Evolutionary conservation across 441 rosid genomes (phyloP).

Genomic region (Populus hybrid): DNA sequence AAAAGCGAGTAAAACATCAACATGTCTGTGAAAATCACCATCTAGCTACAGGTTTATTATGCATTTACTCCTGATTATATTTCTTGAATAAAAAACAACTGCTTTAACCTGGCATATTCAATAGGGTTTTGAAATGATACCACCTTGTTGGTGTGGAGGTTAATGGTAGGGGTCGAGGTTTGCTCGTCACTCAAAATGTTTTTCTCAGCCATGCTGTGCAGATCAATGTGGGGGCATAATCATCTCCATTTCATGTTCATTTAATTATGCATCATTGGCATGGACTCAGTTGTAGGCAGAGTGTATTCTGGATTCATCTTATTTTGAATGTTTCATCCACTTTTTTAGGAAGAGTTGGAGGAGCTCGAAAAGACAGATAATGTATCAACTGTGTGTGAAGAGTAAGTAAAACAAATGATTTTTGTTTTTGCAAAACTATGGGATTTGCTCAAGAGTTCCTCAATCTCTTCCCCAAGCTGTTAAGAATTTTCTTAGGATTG

Average conservation of each 20-base stretch:
- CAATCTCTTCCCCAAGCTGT: background rate
- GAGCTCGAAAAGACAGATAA: slow-evolving; percentile 50
- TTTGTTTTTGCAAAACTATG: background rate
- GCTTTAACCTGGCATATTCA: background rate
- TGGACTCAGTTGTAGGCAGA: slow-evolving; percentile 10
- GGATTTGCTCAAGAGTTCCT: background rate
- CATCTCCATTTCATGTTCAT: background rate
- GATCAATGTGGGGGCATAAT: background rate
- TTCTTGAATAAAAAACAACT: background rate
- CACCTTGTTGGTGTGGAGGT: background rate
- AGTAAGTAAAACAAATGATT: slow-evolving; percentile 45
- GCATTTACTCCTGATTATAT: background rate
- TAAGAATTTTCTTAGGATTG: slow-evolving; percentile 10
- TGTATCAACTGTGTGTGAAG: slow-evolving; percentile 53
- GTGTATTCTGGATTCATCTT: background rate
- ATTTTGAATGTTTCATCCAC: slow-evolving; percentile 4
- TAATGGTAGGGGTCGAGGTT: background rate
- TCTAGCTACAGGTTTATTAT: background rate
- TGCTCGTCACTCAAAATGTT: background rate
- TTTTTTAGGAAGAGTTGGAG: slow-evolving; percentile 65
- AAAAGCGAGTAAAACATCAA: background rate
- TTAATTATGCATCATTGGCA: background rate
- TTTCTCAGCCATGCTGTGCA: background rate
- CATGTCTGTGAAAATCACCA: background rate
- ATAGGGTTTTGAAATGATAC: background rate